Percentiles rank a stretch among this genome's conserved stretches.
phyloP scores from a whole-genome alignment of 768 basidiomycete species.

The Leccinum longicurvipes region DNA sequence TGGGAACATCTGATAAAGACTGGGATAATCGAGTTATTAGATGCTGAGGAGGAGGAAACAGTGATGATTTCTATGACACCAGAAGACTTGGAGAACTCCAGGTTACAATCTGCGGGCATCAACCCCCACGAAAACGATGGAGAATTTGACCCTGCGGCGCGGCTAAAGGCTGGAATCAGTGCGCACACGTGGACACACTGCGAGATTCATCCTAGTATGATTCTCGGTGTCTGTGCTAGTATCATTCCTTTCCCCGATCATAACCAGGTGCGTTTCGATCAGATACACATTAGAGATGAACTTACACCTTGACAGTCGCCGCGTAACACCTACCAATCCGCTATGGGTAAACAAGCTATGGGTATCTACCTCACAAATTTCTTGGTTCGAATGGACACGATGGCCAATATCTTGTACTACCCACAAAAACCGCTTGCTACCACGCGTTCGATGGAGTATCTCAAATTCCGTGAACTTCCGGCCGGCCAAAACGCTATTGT shows the following conservation, averaged over 20 bases:
- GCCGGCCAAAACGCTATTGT: slow-evolving; percentile 99
- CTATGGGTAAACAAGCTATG: slow-evolving; percentile 99
- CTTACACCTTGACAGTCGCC: slow-evolving; percentile 64
- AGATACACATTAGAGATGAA: neutral
- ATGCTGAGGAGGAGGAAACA: slow-evolving; percentile 99
- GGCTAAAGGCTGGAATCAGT: slow-evolving; percentile 80
- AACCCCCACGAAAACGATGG: slow-evolving; percentile 58
- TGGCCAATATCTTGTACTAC: slow-evolving; percentile 99
- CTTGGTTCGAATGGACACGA: slow-evolving; percentile 98
- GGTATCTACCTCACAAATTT: slow-evolving; percentile 98
- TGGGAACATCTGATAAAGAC: slow-evolving; percentile 85
- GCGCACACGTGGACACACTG: slow-evolving; percentile 97
- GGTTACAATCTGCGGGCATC: slow-evolving; percentile 58
- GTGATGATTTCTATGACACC: slow-evolving; percentile 99
- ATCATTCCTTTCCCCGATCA: slow-evolving; percentile 99
- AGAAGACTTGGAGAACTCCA: slow-evolving; percentile 87
- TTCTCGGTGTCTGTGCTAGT: slow-evolving; percentile 95
- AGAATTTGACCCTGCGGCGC: slow-evolving; percentile 82
- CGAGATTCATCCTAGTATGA: slow-evolving; percentile 99
- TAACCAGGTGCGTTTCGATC: slow-evolving; percentile 71
- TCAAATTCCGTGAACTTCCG: slow-evolving; percentile 97
- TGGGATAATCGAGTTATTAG: slow-evolving; percentile 90
- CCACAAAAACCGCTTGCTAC: slow-evolving; percentile 99
- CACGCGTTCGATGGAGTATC: slow-evolving; percentile 98
- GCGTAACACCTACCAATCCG: slow-evolving; percentile 99